These are phyloP conservation scores for Penicillium egyptiacum DNA, from an alignment of 495 filamentous ascomycete genomes.

Conservation along the genomic window DNA sequence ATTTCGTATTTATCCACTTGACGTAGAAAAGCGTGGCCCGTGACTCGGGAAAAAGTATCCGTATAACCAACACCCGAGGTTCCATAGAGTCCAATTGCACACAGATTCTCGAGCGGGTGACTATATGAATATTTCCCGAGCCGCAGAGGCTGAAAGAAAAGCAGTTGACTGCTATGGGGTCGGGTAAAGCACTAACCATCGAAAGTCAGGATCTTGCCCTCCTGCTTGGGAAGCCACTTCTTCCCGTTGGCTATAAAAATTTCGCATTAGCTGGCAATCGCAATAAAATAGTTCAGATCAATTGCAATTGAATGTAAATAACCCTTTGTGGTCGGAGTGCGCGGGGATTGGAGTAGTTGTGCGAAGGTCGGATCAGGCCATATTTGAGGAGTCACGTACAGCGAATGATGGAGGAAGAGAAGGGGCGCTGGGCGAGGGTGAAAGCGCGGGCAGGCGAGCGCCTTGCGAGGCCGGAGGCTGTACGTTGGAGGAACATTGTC, in stretches of 20 bases:
- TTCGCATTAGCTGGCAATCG: constrained; percentile 31
- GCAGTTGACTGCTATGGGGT: constrained; percentile 19
- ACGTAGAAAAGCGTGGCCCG: not conserved
- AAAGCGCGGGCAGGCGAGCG: constrained; percentile 63
- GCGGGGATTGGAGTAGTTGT: constrained; percentile 19
- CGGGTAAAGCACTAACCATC: constrained; percentile 40
- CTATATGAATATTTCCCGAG: not conserved
- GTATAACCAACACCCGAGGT: constrained; percentile 14
- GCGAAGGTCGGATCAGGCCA: constrained; percentile 30
- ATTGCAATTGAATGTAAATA: constrained; percentile 20
- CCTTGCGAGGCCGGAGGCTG: constrained; percentile 68
- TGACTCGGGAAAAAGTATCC: constrained; percentile 17
- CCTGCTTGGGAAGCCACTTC: constrained; percentile 38
- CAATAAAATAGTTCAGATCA: not conserved
- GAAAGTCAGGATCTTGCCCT: constrained; percentile 48
- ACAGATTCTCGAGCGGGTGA: not conserved
- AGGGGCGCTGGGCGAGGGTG: constrained; percentile 44
- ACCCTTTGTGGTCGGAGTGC: constrained; percentile 25
- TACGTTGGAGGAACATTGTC: constrained; percentile 82
- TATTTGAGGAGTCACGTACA: constrained; percentile 43
- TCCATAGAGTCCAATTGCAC: constrained; percentile 10
- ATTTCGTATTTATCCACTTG: not conserved
- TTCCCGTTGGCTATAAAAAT: constrained; percentile 35
- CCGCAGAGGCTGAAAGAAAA: not conserved
- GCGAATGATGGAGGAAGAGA: constrained; percentile 50